A percentile compares a stretch with the other conserved stretches of the same genome.
Conservation (phyloP, 176 grass and related monocot genomes). For the Cenchrus purpureus region DNA sequence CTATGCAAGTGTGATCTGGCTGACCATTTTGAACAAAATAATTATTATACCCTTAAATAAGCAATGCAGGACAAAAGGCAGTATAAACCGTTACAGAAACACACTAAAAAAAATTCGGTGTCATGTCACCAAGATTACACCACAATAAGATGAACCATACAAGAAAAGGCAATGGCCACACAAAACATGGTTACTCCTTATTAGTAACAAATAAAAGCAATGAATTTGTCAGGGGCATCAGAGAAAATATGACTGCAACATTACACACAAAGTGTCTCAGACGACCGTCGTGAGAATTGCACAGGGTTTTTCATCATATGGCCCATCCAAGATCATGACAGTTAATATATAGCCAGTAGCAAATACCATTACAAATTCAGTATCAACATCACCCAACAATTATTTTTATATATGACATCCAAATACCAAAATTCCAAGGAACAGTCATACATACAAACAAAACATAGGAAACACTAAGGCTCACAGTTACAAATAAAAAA, state of each 20-base stretch:
- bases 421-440: neutral
- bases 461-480: neutral
- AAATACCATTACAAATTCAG: neutral
- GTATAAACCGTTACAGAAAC: neutral
- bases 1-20: too few species aligned
- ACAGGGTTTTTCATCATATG: conserved; percentile 41
- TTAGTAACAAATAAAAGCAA: neutral
- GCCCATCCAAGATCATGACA: neutral
- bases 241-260: conserved; percentile 62
- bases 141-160: neutral
- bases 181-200: neutral
- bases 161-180: neutral
- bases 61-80: neutral
- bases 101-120: neutral
- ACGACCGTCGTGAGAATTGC: conserved; percentile 63
- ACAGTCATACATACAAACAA: neutral
- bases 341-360: neutral
- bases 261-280: conserved; percentile 74
- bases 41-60: neutral
- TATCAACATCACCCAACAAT: neutral
- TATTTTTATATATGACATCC: neutral
- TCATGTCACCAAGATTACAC: neutral
- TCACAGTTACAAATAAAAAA: neutral
- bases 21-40: neutral
- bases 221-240: conserved; percentile 27